Percentiles rank a stretch among this genome's conserved stretches.
phyloP scores from a whole-genome alignment of 2,329 filamentous ascomycete species.

The Aspergillus uvarum region DNA sequence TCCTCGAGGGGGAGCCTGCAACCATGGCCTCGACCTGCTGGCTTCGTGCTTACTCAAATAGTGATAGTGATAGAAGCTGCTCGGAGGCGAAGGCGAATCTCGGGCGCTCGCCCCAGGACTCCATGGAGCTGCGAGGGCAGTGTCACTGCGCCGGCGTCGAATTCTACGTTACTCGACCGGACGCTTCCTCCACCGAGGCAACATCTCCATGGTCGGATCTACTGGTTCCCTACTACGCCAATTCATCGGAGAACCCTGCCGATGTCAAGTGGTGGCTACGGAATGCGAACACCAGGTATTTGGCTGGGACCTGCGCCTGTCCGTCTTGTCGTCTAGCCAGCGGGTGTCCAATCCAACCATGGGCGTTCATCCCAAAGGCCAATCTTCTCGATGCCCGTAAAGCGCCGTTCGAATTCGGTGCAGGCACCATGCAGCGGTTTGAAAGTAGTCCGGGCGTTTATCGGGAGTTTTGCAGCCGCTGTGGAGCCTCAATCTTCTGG shows the following conservation, averaged over 20 bases:
- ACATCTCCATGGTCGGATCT: conserved; percentile 56
- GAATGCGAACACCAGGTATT: conserved; percentile 49
- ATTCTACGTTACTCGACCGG: conserved; percentile 59
- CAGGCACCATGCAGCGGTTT: conserved; percentile 53
- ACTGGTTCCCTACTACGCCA: conserved; percentile 49
- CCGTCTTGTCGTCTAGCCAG: conserved; percentile 60
- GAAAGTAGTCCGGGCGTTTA: conserved; percentile 53
- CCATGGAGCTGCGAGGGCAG: conserved; percentile 41
- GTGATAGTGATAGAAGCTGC: not conserved
- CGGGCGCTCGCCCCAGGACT: conserved; percentile 10
- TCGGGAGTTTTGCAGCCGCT: conserved; percentile 62
- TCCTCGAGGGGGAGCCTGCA: conserved; percentile 24
- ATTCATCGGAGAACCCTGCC: conserved; percentile 45
- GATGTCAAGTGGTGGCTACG: conserved; percentile 63
- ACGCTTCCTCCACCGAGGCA: conserved; percentile 45
- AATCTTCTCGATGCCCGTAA: conserved; percentile 54
- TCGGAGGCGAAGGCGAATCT: not conserved
- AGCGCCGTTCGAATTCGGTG: conserved; percentile 34
- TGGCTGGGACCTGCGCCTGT: conserved; percentile 63
- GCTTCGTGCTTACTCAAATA: conserved; percentile 15
- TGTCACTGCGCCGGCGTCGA: conserved; percentile 58
- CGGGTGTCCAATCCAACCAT: conserved; percentile 64
- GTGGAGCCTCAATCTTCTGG: conserved; percentile 67
- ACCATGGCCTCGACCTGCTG: conserved; percentile 21
- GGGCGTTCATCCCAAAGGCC: conserved; percentile 63